Conservation (phyloP, 2,329 filamentous ascomycete genomes). For the Colletotrichum sp. region DNA sequence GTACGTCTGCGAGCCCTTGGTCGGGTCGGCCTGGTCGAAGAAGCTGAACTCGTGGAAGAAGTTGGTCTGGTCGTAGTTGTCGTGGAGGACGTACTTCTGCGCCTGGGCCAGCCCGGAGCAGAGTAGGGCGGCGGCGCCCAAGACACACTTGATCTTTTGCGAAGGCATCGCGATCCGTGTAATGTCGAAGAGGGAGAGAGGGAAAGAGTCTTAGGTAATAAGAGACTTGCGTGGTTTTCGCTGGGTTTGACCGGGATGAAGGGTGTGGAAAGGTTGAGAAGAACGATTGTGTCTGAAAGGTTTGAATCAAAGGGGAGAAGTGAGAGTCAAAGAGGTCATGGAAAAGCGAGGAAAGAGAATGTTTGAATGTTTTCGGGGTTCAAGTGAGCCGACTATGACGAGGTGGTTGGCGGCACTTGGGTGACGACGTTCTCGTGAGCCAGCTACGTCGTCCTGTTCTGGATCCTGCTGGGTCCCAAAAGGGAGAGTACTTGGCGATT, state of each 20-base stretch:
- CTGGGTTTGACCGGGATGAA: not conserved
- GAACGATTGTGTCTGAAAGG: not conserved
- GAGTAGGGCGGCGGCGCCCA: constrained; percentile 8
- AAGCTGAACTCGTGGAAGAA: constrained; percentile 64
- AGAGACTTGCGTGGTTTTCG: not conserved
- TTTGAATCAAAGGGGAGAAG: constrained; percentile 10
- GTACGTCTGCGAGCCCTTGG: constrained; percentile 77
- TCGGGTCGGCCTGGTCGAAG: constrained; percentile 68
- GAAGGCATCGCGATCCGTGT: constrained; percentile 5
- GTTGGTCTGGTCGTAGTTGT: constrained; percentile 55
- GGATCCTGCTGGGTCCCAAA: not conserved
- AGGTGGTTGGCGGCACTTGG: constrained; percentile 1
- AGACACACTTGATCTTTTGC: constrained; percentile 3
- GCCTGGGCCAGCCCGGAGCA: constrained; percentile 27
- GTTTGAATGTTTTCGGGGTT: not conserved
- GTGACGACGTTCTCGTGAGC: not conserved
- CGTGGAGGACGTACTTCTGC: constrained; percentile 48
- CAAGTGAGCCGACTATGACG: not conserved
- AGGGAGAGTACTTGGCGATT: not conserved
- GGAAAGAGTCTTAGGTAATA: not conserved
- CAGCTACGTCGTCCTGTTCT: not conserved
- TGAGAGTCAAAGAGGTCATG: constrained; percentile 11
- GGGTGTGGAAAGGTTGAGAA: not conserved
- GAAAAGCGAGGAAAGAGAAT: not conserved
- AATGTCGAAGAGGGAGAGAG: not conserved